Evolutionary conservation across 78 protist genomes (phyloP).

Genomic region (slime mould (Dictyostelium discoideum)): DNA sequence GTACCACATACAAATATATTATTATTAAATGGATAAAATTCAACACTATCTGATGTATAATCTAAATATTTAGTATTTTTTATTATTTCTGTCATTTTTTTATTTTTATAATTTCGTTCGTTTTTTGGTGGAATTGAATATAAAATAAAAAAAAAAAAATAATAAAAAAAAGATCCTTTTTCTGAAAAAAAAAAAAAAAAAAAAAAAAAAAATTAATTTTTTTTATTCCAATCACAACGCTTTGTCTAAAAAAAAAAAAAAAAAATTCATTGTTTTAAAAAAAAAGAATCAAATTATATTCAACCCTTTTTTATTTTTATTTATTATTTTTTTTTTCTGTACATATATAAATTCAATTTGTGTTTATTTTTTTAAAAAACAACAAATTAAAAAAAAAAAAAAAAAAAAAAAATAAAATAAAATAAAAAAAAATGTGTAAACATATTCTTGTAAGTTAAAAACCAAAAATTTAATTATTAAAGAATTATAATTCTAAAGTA

Average conservation of each 20-base stretch:
- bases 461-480: no score
- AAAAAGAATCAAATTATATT: not conserved
- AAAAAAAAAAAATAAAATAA: no score
- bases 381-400: no score
- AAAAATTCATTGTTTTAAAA: not conserved
- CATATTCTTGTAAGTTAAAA: slow-evolving; percentile 43
- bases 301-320: not conserved
- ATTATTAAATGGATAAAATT: slow-evolving; percentile 61
- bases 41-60: slow-evolving; percentile 77
- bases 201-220: not conserved
- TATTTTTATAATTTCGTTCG: not conserved
- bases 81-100: not conserved
- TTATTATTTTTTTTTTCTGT: not conserved
- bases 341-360: no score
- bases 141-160: not conserved
- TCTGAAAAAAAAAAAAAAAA: not conserved
- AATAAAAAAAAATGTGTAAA: slow-evolving; percentile 46
- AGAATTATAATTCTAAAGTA: no score
- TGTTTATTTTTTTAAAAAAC: no score
- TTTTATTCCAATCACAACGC: not conserved
- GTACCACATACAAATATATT: slow-evolving; percentile 51
- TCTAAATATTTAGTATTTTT: slow-evolving; percentile 17
- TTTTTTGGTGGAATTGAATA: not conserved
- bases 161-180: not conserved
- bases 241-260: not conserved